Percentiles rank a stretch among this genome's conserved stretches.
phyloP scores from a whole-genome alignment of 2,329 filamentous ascomycete genomes.

The Penicillium sp. region DNA sequence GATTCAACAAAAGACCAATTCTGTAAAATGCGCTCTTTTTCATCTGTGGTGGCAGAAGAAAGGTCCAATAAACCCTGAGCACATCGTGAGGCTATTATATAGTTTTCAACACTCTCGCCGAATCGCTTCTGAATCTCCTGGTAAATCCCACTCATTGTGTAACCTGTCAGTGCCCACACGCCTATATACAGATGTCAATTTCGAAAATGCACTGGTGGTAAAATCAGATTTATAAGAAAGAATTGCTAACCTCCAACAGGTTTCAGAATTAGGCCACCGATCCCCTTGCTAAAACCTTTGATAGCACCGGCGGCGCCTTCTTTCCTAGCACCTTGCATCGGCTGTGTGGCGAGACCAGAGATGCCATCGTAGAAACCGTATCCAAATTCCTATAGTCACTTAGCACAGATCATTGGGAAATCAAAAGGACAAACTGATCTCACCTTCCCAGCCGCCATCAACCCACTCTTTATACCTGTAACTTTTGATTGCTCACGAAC shows the following conservation, averaged over 20 bases:
- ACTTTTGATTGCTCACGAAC: constrained; percentile 76
- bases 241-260: constrained; percentile 65
- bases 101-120: constrained; percentile 68
- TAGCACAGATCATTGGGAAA: neutral
- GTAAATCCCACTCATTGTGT: constrained; percentile 77
- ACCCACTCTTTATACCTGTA: constrained; percentile 69
- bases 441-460: constrained; percentile 71
- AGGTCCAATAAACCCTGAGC: constrained; percentile 57
- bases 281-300: constrained; percentile 77
- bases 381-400: constrained; percentile 56
- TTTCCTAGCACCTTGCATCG: constrained; percentile 64
- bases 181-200: constrained; percentile 32
- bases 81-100: constrained; percentile 73
- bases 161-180: constrained; percentile 70
- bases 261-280: constrained; percentile 77
- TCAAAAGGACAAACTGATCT: neutral
- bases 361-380: constrained; percentile 78
- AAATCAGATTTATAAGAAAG: neutral
- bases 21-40: constrained; percentile 61
- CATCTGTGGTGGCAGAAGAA: constrained; percentile 54
- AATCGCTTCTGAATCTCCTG: constrained; percentile 70
- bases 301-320: constrained; percentile 64
- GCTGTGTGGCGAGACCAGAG: constrained; percentile 75
- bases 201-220: neutral
- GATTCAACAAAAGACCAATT: constrained; percentile 61